Base-by-base conservation (phyloP, 2,329 filamentous ascomycete genomes). In the Podosphaera aphanis region DNA sequence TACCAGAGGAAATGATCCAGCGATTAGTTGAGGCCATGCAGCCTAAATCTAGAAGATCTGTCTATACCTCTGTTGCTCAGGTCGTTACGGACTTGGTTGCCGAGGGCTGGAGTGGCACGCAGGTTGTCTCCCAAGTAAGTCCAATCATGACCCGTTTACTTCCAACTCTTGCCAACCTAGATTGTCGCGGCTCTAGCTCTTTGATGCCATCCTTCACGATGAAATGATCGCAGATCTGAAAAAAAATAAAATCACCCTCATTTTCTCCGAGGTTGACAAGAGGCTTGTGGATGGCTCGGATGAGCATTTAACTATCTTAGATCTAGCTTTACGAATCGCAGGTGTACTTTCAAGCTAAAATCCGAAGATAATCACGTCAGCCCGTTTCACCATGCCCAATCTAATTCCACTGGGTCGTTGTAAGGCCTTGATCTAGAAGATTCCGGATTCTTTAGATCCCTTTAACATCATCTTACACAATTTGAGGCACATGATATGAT, bases 201-300 rank as follows among this genome's bases (percentile, higher is more conserved):
- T 94, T 57, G 80, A 90, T 61, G 68, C 72, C 21, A 65, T 95
- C 33, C 72, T 93, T 23, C 83, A 74, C 58, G 84, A 93, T 57
- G 90, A 95, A 60, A 70, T 77, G 6, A 78, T 94, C 20, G 74
- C 76, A 0, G 84, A 94, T 57, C 63, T 74, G 11, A 82, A 93
- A 58, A 98, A 98, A 65, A 92, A 88, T 59, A 79, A 79, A 60
- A 88, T 98, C 48, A 79, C 88, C 42, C 69, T 83, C 50, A 69
- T 88, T 2, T 98, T 98, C 59, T 94, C 86, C 0, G 86, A 95
- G 61, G 71, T 88, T 23, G 90, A 99, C 59, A 95, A 95, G 68
- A 73, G 90, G 52, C 64, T 98, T 41, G 80, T 93, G 5, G 92
- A 99, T 61, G 90, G 90, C 7, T 81, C 86, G 2, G 90, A 98